These are phyloP conservation scores for Sherardia arvensis DNA, from an alignment of 257 asterid species.

Conservation along the genomic window DNA sequence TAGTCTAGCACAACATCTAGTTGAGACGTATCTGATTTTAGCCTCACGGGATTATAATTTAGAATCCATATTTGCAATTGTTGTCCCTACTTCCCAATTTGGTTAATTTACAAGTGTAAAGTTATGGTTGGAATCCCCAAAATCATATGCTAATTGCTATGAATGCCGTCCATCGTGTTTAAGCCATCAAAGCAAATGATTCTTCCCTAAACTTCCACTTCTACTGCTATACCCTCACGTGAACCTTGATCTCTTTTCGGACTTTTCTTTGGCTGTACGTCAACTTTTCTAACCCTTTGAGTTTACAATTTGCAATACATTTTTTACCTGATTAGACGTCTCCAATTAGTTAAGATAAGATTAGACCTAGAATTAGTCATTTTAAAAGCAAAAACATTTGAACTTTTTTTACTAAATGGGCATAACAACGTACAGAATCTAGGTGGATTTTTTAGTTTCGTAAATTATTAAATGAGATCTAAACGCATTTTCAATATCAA, in stretches of 20 bases:
- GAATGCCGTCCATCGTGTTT: slow-evolving; percentile 9
- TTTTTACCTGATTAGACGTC: background rate
- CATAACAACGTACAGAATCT: no score
- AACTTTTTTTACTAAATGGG: no score
- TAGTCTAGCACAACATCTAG: no score
- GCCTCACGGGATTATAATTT: background rate
- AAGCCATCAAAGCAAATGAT: background rate
- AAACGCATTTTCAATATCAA: no score
- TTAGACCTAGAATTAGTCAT: background rate
- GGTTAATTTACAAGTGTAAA: background rate
- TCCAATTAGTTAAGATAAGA: background rate
- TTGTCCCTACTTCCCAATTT: background rate
- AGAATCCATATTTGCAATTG: background rate
- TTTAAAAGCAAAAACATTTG: background rate
- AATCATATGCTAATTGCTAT: background rate
- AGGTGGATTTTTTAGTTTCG: no score
- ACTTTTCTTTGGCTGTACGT: slow-evolving; percentile 19
- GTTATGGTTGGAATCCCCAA: background rate
- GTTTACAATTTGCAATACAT: background rate
- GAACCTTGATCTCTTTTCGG: slow-evolving; percentile 17
- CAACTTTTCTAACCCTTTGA: background rate
- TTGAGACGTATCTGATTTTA: background rate
- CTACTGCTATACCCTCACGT: slow-evolving; percentile 23
- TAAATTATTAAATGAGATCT: no score
- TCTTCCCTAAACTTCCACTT: background rate